Evolutionary conservation across 805 yeast genomes (phyloP).

Genomic region (Cyberlindnera xishuangbannaensis): DNA sequence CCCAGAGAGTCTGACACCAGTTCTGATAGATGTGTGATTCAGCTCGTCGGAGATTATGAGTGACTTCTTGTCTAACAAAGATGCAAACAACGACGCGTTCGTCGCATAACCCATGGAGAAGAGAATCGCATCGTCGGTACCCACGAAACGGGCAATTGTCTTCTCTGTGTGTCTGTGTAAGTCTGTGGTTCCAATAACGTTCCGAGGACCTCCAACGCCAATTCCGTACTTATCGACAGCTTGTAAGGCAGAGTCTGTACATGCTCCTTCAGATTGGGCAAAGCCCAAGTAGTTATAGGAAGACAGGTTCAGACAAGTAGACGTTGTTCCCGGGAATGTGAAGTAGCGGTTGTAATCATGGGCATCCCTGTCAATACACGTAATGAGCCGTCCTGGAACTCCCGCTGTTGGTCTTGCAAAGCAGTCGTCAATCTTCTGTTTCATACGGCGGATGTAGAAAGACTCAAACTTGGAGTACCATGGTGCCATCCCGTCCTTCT

Average conservation of each 20-base stretch:
- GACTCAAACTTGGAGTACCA: constrained; percentile 92
- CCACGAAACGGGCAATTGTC: constrained; percentile 78
- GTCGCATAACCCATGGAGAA: constrained; percentile 97
- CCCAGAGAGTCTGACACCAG: constrained; percentile 89
- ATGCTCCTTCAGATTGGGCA: constrained; percentile 89
- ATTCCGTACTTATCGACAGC: constrained; percentile 67
- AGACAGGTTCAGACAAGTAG: constrained; percentile 77
- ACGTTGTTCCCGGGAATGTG: constrained; percentile 68
- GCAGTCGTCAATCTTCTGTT: constrained; percentile 87
- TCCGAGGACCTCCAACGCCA: constrained; percentile 73
- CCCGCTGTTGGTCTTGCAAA: constrained; percentile 96
- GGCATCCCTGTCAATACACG: constrained; percentile 74
- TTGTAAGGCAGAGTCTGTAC: constrained; percentile 73
- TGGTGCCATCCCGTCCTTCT: constrained; percentile 89
- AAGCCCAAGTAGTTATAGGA: constrained; percentile 95
- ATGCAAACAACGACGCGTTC: constrained; percentile 79
- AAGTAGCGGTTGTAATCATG: constrained; percentile 58
- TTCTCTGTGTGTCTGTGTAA: constrained; percentile 70
- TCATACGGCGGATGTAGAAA: constrained; percentile 88
- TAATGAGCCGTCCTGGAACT: constrained; percentile 90
- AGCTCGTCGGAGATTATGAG: constrained; percentile 90
- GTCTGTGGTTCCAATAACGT: constrained; percentile 67
- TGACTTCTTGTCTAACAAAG: constrained; percentile 81
- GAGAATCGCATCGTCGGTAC: constrained; percentile 81
- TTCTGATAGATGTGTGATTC: constrained; percentile 93